These are phyloP conservation scores for Epichloe sp. DNA, from an alignment of 2,329 filamentous ascomycete genomes.

Conservation along the genomic window DNA sequence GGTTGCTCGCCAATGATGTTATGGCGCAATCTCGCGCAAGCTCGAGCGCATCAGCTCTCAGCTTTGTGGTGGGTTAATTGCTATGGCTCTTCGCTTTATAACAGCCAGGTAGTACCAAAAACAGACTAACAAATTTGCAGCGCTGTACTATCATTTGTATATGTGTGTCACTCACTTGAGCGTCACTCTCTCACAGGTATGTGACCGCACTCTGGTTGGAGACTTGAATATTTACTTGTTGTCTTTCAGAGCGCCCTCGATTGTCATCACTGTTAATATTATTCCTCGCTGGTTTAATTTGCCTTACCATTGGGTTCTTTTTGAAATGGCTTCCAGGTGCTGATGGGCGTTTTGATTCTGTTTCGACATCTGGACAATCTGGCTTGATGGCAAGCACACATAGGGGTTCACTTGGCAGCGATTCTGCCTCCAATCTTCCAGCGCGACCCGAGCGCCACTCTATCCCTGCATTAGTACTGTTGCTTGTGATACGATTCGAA, in stretches of 20 bases:
- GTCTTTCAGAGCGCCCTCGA: slow-evolving; percentile 31
- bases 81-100: neutral
- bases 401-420: slow-evolving; percentile 18
- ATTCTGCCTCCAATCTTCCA: slow-evolving; percentile 23
- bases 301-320: slow-evolving; percentile 28
- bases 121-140: slow-evolving; percentile 15
- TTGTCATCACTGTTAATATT: slow-evolving; percentile 35
- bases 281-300: slow-evolving; percentile 29
- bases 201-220: slow-evolving; percentile 1
- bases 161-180: slow-evolving; percentile 32
- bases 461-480: slow-evolving; percentile 28
- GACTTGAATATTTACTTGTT: neutral
- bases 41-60: slow-evolving; percentile 5
- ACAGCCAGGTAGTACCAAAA: neutral
- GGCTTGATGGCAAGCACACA: slow-evolving; percentile 9
- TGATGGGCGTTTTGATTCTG: slow-evolving; percentile 31
- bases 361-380: slow-evolving; percentile 7
- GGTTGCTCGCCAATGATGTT: neutral
- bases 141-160: slow-evolving; percentile 33
- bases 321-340: slow-evolving; percentile 33
- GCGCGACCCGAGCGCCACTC: slow-evolving; percentile 34
- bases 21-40: slow-evolving; percentile 8
- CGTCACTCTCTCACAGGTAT: slow-evolving; percentile 36
- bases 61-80: slow-evolving; percentile 6
- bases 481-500: slow-evolving; percentile 34